phyloP scores from a whole-genome alignment of 805 yeast genomes.

The Tanozyma kutaoensis region DNA sequence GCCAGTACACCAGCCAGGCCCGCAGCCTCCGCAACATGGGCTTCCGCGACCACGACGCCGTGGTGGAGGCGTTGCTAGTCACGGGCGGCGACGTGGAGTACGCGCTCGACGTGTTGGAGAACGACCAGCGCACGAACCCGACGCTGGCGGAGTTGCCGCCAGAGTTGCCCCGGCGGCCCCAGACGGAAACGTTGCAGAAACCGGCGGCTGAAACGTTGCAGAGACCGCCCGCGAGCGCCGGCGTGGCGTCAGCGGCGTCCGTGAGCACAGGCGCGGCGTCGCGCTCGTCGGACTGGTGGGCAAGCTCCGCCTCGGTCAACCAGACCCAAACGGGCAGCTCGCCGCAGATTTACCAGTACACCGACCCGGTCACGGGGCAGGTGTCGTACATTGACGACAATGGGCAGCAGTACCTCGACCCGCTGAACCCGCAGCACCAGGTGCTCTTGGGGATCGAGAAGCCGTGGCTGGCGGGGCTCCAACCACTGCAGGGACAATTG shows the following conservation, averaged over 20 bases:
- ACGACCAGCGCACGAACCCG: constrained; percentile 21
- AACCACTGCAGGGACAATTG: too few relatives aligned
- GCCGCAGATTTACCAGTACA: constrained; percentile 50
- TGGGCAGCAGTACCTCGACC: constrained; percentile 37
- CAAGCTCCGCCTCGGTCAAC: too few relatives aligned
- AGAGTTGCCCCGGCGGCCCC: constrained; percentile 29
- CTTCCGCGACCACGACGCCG: constrained; percentile 38
- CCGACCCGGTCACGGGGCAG: constrained; percentile 61
- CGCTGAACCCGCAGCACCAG: constrained; percentile 11
- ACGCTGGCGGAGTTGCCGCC: constrained; percentile 33
- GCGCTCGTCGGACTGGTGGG: too few relatives aligned
- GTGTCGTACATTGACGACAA: constrained; percentile 53
- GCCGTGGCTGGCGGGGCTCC: too few relatives aligned
- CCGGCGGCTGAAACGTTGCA: too few relatives aligned
- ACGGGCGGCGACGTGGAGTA: constrained; percentile 44
- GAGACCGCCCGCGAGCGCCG: too few relatives aligned
- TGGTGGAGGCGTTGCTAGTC: constrained; percentile 48
- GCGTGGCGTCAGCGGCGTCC: too few relatives aligned
- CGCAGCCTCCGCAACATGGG: constrained; percentile 37
- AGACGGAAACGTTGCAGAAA: too few relatives aligned
- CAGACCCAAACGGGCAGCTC: too few relatives aligned
- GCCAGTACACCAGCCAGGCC: constrained; percentile 37
- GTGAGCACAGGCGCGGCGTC: too few relatives aligned
- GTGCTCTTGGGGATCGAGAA: too few relatives aligned
- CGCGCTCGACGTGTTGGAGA: constrained; percentile 46